Evolutionary conservation across 164 flowering plant genomes (phyloP).

Genomic region (Berberis thunbergii): DNA sequence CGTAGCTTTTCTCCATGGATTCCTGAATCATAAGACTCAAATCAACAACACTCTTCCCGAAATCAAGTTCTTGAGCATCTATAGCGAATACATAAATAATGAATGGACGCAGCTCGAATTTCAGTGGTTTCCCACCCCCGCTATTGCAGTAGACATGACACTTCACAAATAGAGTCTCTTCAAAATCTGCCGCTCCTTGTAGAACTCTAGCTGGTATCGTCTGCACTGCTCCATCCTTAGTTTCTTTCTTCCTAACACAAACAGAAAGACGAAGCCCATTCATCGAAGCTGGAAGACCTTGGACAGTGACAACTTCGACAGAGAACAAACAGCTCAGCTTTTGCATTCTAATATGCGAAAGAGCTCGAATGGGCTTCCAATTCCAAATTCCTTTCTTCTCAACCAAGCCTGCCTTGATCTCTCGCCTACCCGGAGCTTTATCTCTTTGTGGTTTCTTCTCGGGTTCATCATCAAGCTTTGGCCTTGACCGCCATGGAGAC

Average conservation of each 20-base stretch:
- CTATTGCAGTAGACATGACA: constrained; percentile 60
- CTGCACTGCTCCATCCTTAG: constrained; percentile 77
- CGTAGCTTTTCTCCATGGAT: constrained; percentile 54
- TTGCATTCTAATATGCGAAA: constrained; percentile 75
- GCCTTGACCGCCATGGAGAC: constrained; percentile 82
- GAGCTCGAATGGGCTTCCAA: constrained; percentile 86
- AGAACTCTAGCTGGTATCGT: constrained; percentile 88
- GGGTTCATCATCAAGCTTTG: constrained; percentile 34
- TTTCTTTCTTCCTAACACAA: constrained; percentile 78
- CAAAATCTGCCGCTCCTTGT: constrained; percentile 89
- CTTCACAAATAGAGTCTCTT: constrained; percentile 73
- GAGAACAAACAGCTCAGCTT: constrained; percentile 77
- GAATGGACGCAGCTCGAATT: constrained; percentile 79
- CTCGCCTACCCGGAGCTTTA: constrained; percentile 5
- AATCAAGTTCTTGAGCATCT: constrained; percentile 80
- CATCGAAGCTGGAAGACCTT: constrained; percentile 84
- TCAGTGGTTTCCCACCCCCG: constrained; percentile 29
- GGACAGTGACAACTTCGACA: constrained; percentile 71
- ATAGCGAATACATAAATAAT: constrained; percentile 57
- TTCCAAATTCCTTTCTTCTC: constrained; percentile 83
- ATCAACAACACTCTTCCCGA: constrained; percentile 66
- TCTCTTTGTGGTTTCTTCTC: constrained; percentile 6
- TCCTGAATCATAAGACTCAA: constrained; percentile 67
- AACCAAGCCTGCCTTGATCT: constrained; percentile 8
- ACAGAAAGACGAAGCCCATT: constrained; percentile 84